phyloP scores from a whole-genome alignment of 192 early-diverging fungal genomes.

The Entomortierella chlamydospora region DNA sequence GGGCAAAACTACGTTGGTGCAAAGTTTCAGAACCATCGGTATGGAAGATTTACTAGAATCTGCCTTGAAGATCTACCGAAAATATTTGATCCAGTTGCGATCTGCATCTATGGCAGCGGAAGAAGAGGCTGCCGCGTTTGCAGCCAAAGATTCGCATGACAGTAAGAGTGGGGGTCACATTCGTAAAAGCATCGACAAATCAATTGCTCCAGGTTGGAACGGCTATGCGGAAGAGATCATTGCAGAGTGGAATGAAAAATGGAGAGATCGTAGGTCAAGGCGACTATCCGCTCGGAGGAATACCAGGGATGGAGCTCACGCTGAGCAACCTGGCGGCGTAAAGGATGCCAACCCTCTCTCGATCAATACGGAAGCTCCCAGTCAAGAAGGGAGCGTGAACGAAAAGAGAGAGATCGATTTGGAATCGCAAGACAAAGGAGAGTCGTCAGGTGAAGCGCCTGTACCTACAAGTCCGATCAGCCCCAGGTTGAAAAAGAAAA shows the following conservation, averaged over 20 bases:
- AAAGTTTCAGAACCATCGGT: slow-evolving; percentile 43
- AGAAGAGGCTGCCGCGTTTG: slow-evolving; percentile 15
- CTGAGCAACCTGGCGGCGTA: background rate
- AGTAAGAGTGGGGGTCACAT: background rate
- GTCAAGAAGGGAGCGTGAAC: background rate
- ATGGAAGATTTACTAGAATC: slow-evolving; percentile 48
- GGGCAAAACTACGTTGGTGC: slow-evolving; percentile 16
- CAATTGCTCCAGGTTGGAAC: slow-evolving; percentile 34
- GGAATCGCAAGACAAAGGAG: background rate
- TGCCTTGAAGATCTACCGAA: slow-evolving; percentile 38
- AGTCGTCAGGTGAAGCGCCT: background rate
- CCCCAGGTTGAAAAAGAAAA: slow-evolving; percentile 24
- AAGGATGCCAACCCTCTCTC: background rate
- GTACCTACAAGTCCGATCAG: slow-evolving; percentile 24
- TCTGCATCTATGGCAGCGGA: slow-evolving; percentile 47
- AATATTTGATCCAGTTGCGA: slow-evolving; percentile 42
- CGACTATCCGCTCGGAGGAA: slow-evolving; percentile 13
- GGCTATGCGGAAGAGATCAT: slow-evolving; percentile 49
- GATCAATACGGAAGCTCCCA: background rate
- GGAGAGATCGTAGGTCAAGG: slow-evolving; percentile 21
- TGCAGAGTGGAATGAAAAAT: slow-evolving; percentile 47
- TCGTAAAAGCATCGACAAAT: slow-evolving; percentile 26
- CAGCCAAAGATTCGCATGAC: background rate
- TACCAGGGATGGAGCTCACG: background rate
- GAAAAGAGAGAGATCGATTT: background rate